Base-by-base conservation (phyloP, 768 basidiomycete species). In the Agaricus sinodeliciosus region DNA sequence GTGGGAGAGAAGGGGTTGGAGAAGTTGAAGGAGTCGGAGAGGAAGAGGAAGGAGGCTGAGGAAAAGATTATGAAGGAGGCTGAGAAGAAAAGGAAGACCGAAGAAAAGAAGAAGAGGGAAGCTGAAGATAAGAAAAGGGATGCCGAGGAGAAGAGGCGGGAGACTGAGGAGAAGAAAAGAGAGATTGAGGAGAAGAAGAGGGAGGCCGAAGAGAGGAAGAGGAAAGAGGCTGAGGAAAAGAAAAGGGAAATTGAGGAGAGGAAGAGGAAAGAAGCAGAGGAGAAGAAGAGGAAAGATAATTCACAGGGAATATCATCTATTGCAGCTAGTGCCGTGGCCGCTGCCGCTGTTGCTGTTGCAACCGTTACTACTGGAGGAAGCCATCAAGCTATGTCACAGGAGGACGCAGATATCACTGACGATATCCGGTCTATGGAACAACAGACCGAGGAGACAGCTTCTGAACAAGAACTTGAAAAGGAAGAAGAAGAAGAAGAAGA, bases 301-400 rank as follows among this genome's bases (percentile, higher is more conserved):
- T 11, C 31, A 31, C 11, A 7, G 11, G 31, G 11, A 31, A 31
- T 31, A 31, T 11, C 31, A 31, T 8, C 11, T 31, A 31, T 31
- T 31, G 43, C 1, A 11, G n/a, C 43, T 18, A 26, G 16, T 34
- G n/a, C 48, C 45, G 56, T 46, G 36, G 57, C 54, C 27, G 59
- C 57, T 43, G 59, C 51, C 46, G 59, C 58, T 13, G 61, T 62
- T 41, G 60, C 58, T 49, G 62, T 8, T 13, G 42, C 42, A 12
- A 16, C 42, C n/a, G 42, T 31, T 31, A 31, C 11, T 11, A 31
- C 31, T 8, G 11, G 31, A 8, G 31, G 31, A 31, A 31, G 3
- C 31, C 31, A 31, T 3, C 31, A 31, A 31, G 31, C 31, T 31
- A 31, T 5, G 7, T 31, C 31, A 31, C 31, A 31, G 11, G 31